Base-by-base conservation (phyloP, 306 rosid genomes). In the Pyrus communis region DNA sequence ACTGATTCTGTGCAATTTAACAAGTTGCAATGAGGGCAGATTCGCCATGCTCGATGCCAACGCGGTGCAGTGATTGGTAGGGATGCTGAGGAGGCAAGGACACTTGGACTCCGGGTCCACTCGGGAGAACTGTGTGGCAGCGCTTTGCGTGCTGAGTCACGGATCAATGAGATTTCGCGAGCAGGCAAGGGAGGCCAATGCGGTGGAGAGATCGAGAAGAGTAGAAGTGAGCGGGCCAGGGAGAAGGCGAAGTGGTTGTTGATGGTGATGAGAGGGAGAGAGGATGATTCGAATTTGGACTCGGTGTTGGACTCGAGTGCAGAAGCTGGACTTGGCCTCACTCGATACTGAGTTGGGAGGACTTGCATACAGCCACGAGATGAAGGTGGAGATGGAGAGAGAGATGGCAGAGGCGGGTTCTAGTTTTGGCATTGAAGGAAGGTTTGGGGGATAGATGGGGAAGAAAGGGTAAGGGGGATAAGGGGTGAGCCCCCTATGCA, bases 61-160 rank as follows among this genome's bases (percentile, higher is more conserved):
- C 17, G 97, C 93, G 11, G 97, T 92, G 80, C 88, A 82, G 77
- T 77, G 76, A 15, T 40, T 96, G 46, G 96, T 92, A 35, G 84
- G 82, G 7, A 61, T 96, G 78, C 49, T 96, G 79, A 87, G 85
- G 82, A 86, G 87, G 81, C 46, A 69, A 55, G 71, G 78, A 13
- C 89, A 86, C 61, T 77, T 85, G 73, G 93, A 86, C 42, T 88
- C 93, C 0, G 93, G 87, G 82, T 82, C 90, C 22, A 86, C 89
- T 33, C 90, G 91, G 79, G 99, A 96, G 86, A 90, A 90, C 54
- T 90, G 93, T 21, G 93, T 96, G 42, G 93, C 92, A 0, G 96
- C 97, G 1, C 67, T 96, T 70, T 85, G 76, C 22, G 89, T 93
- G 2, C 80, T 96, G 66, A 89, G 99, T 75, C 98, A 91, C 10